A percentile compares a stretch with the other conserved stretches of the same genome.
Conservation (phyloP, 2,329 filamentous ascomycete genomes). For the Hymenoscyphus repandus region DNA sequence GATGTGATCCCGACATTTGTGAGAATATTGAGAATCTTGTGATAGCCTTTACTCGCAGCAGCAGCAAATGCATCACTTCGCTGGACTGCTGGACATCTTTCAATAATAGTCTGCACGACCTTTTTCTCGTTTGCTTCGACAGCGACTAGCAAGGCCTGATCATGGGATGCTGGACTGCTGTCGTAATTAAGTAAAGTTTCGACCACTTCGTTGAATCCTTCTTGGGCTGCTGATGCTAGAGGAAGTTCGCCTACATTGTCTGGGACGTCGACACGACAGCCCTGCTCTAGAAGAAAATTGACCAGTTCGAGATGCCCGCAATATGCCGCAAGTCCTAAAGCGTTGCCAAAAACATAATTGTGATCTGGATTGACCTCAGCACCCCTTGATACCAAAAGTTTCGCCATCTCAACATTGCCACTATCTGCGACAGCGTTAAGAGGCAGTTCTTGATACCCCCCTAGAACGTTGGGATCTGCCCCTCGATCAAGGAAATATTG, state of each 20-base stretch:
- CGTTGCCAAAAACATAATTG: background rate
- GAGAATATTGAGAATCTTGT: background rate
- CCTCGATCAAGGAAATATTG: background rate
- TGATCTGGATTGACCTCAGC: background rate
- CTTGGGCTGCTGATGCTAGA: background rate
- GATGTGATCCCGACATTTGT: background rate
- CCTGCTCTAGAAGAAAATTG: background rate
- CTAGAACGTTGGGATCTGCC: background rate
- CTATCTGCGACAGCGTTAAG: background rate
- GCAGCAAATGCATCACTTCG: background rate
- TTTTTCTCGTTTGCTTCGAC: background rate
- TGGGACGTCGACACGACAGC: background rate
- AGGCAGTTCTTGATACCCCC: background rate
- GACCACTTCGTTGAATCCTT: background rate
- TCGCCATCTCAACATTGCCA: background rate
- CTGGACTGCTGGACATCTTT: background rate
- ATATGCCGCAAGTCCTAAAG: slow-evolving; percentile 2
- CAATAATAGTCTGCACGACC: background rate
- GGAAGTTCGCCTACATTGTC: background rate
- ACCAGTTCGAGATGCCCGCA: background rate
- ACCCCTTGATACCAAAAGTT: background rate
- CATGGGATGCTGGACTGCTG: background rate
- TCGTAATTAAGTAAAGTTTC: background rate
- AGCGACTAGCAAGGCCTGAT: background rate
- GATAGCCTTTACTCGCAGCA: slow-evolving; percentile 1